phyloP scores from a whole-genome alignment of 768 basidiomycete genomes.

The Tremella mesenterica region DNA sequence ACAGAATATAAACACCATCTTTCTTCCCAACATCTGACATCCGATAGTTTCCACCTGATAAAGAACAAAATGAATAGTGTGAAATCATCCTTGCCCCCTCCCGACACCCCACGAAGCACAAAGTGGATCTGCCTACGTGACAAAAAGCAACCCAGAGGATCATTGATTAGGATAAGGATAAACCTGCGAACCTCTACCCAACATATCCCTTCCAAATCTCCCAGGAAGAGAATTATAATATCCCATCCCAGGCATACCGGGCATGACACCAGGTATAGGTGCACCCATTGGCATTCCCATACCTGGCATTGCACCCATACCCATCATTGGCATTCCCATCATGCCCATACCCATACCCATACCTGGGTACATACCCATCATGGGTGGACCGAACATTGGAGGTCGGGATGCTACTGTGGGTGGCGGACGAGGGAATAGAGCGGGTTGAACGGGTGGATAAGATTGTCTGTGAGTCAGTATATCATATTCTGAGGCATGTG shows the following conservation, averaged over 20 bases:
- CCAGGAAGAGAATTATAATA: slow-evolving; percentile 33
- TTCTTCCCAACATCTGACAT: too few relatives aligned
- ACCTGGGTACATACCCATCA: slow-evolving; percentile 15
- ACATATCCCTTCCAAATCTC: slow-evolving; percentile 36
- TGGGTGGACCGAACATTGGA: slow-evolving; percentile 16
- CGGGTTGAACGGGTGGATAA: neutral
- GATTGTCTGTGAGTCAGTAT: neutral
- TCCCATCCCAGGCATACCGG: slow-evolving; percentile 38
- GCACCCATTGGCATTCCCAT: slow-evolving; percentile 25
- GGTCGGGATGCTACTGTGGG: slow-evolving; percentile 6
- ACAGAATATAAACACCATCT: too few relatives aligned
- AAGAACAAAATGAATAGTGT: too few relatives aligned
- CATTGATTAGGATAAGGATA: neutral
- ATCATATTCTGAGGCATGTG: too few relatives aligned
- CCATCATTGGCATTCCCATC: slow-evolving; percentile 17
- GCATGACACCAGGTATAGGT: slow-evolving; percentile 33
- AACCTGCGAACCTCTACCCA: slow-evolving; percentile 26
- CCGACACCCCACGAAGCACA: too few relatives aligned
- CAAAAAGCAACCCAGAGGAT: neutral
- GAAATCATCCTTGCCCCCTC: too few relatives aligned
- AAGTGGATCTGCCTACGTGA: too few relatives aligned
- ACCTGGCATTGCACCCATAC: slow-evolving; percentile 15
- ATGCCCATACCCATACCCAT: slow-evolving; percentile 15
- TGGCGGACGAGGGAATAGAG: slow-evolving; percentile 7
- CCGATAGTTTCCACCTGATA: too few relatives aligned